Evolutionary conservation across 768 basidiomycete genomes (phyloP).

Genomic region (Rhodotorula paludigena): DNA sequence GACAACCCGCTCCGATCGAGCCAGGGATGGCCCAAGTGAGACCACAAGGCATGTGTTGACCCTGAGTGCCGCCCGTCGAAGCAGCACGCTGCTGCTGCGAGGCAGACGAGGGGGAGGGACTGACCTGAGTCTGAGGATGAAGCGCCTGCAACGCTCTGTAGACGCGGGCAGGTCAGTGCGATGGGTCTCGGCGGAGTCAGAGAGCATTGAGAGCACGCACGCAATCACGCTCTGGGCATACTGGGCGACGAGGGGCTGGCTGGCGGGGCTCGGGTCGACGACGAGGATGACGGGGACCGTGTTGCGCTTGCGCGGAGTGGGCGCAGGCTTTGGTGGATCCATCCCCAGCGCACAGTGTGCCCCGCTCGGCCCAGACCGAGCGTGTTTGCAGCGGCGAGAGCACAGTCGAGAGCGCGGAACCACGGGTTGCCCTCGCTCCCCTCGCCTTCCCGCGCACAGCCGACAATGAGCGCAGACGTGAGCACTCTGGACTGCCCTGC

Average conservation of each 20-base stretch:
- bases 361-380: too few relatives aligned
- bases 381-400: neutral
- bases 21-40: too few relatives aligned
- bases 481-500: neutral
- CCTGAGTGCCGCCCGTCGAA: too few relatives aligned
- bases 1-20: too few relatives aligned
- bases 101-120: neutral
- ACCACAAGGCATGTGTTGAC: too few relatives aligned
- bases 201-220: neutral
- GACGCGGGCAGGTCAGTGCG: neutral
- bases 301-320: conserved; percentile 8
- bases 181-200: too few relatives aligned
- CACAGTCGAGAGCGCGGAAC: neutral
- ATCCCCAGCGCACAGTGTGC: too few relatives aligned
- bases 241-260: conserved; percentile 1
- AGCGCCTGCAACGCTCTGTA: conserved; percentile 13
- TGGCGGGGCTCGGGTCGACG: conserved; percentile 2
- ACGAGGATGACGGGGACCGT: conserved; percentile 27
- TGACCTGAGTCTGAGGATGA: conserved; percentile 19
- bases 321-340: too few relatives aligned
- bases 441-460: neutral
- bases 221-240: conserved; percentile 11
- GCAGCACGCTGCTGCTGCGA: too few relatives aligned
- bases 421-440: neutral
- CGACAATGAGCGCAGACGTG: neutral